phyloP scores from a whole-genome alignment of 129 eudicot genomes.

The Erigeron canadensis region DNA sequence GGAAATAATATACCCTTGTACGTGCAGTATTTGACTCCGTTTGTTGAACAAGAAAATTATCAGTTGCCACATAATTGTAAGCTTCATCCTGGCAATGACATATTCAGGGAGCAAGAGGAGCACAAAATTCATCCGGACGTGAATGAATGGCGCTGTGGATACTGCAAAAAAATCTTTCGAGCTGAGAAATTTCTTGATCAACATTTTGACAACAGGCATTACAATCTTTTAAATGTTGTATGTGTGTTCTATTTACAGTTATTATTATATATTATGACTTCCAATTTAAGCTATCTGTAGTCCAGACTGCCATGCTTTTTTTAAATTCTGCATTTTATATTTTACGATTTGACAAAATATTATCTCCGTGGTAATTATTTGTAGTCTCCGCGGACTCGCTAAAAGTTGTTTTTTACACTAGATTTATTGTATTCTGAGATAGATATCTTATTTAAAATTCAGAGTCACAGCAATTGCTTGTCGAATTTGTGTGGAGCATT shows the following conservation, averaged over 20 bases:
- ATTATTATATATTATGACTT: conserved; percentile 17
- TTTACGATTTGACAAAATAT: not conserved
- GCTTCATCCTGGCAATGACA: conserved; percentile 82
- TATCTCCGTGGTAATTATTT: conserved; percentile 15
- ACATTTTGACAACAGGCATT: conserved; percentile 90
- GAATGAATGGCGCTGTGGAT: conserved; percentile 98
- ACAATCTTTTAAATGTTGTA: conserved; percentile 83
- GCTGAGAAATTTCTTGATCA: conserved; percentile 83
- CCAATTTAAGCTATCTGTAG: not conserved
- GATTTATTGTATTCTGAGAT: conserved; percentile 5
- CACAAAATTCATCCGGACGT: conserved; percentile 84
- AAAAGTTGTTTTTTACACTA: not conserved
- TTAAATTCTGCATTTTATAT: conserved; percentile 9
- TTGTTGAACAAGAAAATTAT: conserved; percentile 74
- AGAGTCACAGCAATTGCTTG: conserved; percentile 84
- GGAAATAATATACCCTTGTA: conserved; percentile 5
- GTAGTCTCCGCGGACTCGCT: conserved; percentile 10
- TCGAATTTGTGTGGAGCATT: conserved; percentile 91
- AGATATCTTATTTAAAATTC: conserved; percentile 27
- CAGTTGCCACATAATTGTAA: conserved; percentile 59
- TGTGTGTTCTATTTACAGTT: conserved; percentile 30
- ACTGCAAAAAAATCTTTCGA: conserved; percentile 84
- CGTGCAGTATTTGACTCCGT: conserved; percentile 89
- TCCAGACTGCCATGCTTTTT: conserved; percentile 11
- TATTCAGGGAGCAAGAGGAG: conserved; percentile 88